Evolutionary conservation across 2,329 filamentous ascomycete genomes (phyloP).

Genomic region (Neopestalotiopsis sp.): DNA sequence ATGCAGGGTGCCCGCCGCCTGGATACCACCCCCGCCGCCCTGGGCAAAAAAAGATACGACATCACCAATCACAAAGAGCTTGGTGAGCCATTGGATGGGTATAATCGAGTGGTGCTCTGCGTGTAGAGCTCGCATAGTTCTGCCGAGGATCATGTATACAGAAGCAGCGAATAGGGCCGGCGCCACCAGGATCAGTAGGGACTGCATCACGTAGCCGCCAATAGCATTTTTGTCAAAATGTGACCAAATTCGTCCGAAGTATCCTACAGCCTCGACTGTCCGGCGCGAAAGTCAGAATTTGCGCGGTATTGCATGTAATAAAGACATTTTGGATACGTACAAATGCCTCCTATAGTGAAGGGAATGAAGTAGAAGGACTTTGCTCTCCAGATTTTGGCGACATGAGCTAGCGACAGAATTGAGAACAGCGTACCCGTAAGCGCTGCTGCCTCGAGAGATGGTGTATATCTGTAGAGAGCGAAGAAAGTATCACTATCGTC

Average conservation of each 20-base stretch:
- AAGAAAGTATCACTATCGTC: background rate
- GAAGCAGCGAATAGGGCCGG: constrained; percentile 36
- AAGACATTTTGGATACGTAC: background rate
- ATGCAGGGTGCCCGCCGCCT: constrained; percentile 31
- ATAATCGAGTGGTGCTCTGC: constrained; percentile 20
- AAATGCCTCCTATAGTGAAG: constrained; percentile 16
- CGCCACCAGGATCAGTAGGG: constrained; percentile 27
- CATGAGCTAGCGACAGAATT: background rate
- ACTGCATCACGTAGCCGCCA: constrained; percentile 27
- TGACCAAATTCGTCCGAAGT: constrained; percentile 26
- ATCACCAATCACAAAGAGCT: constrained; percentile 51
- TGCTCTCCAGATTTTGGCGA: background rate
- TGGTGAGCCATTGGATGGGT: constrained; percentile 42
- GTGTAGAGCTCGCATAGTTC: constrained; percentile 32
- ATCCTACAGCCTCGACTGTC: constrained; percentile 26
- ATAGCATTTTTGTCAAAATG: constrained; percentile 23
- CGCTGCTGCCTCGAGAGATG: background rate
- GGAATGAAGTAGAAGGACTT: constrained; percentile 14
- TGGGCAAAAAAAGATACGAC: constrained; percentile 49
- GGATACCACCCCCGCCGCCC: constrained; percentile 38
- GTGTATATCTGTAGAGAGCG: constrained; percentile 3
- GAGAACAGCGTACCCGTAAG: background rate
- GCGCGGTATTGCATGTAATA: too few relatives aligned
- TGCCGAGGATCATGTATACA: constrained; percentile 43
- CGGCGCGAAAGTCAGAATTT: too few relatives aligned